Evolutionary conservation across 768 basidiomycete genomes (phyloP), one percentile per base, ranked within the genome.

Genomic region (Infundibulicybe gibba): DNA sequence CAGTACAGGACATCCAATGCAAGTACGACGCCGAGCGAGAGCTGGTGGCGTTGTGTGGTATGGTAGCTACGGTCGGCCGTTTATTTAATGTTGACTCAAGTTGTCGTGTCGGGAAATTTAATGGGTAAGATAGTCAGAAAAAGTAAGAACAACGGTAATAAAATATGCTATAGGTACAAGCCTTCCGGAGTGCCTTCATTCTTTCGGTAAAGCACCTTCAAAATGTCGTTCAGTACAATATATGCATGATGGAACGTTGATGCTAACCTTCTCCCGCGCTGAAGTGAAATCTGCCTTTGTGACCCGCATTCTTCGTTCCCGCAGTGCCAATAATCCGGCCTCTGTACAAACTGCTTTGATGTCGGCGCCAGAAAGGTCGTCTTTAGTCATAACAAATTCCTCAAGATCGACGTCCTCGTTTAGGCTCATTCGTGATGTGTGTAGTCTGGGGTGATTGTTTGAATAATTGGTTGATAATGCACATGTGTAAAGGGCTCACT

Each of bases 331-430:
- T 43, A 99, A 66, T 54, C 97, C 97, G n/a, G 97, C 95, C 63
- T 99, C 97, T 5, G 97, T 98, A 64, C 94, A 97, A 4, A 98
- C 91, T 1, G 95, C 97, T 71, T 98, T 98, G 76, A 99, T 98
- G 60, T 99, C 97, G 2, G 97, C 97, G 40, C 97, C 97, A 11
- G 90, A 92, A 16, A 97, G 70, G 58, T 97, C 95, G 57, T 99
- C 97, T 67, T 98, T 98, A 21, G 87, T 85, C 71, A 87, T 88
- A 47, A 99, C 84, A 58, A 92, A 92, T 65, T 98, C 95, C 61
- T 98, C 95, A 47, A 98, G 71, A 61, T 94, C 94, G 31, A 98
- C 95, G 58, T 95, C 93, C 20, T 80, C 78, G 43, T 68, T 70
- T 47, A 99, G 69, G 56, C 82, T 94, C 97, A 99, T 99, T 5